These are phyloP conservation scores for Globisporangium megalacanthum DNA, from an alignment of 352 stramenopile species.

Conservation along the genomic window DNA sequence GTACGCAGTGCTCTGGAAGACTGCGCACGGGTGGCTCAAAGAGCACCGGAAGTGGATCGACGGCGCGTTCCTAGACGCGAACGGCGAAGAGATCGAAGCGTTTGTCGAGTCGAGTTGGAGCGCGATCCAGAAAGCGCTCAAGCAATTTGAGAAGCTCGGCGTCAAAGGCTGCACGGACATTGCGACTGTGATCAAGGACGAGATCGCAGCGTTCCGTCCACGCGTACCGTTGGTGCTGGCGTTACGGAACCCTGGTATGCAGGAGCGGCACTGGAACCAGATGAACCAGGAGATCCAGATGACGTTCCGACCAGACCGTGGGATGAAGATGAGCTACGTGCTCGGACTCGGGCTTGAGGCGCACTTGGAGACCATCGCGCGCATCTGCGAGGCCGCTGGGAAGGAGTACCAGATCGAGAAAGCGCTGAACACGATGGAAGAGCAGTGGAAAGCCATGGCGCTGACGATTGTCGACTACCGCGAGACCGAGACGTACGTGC, in stretches of 20 bases:
- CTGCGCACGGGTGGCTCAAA: conserved; percentile 86
- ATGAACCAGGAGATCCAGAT: conserved; percentile 88
- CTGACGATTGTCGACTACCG: conserved; percentile 86
- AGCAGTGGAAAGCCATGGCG: conserved; percentile 83
- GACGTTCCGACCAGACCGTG: conserved; percentile 77
- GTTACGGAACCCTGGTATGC: conserved; percentile 91
- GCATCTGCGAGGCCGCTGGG: conserved; percentile 89
- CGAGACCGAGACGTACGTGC: conserved; percentile 91
- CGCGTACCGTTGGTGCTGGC: conserved; percentile 87
- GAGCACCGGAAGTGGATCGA: conserved; percentile 93
- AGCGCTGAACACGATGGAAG: conserved; percentile 90
- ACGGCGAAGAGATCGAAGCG: conserved; percentile 90
- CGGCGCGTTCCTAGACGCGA: conserved; percentile 85
- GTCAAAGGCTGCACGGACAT: conserved; percentile 84
- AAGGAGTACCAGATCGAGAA: conserved; percentile 96
- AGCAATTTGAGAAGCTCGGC: conserved; percentile 91
- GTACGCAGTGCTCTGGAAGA: conserved; percentile 94
- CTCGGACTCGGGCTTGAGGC: conserved; percentile 82
- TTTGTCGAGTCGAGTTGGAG: conserved; percentile 80
- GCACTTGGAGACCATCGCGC: conserved; percentile 86
- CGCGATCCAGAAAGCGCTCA: conserved; percentile 88
- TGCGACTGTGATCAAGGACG: conserved; percentile 82
- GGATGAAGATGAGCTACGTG: conserved; percentile 79
- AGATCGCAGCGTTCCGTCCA: conserved; percentile 88
- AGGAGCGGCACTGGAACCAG: conserved; percentile 90